Evolutionary conservation across 306 rosid species (phyloP).

Genomic region (Datisca glomerata): DNA sequence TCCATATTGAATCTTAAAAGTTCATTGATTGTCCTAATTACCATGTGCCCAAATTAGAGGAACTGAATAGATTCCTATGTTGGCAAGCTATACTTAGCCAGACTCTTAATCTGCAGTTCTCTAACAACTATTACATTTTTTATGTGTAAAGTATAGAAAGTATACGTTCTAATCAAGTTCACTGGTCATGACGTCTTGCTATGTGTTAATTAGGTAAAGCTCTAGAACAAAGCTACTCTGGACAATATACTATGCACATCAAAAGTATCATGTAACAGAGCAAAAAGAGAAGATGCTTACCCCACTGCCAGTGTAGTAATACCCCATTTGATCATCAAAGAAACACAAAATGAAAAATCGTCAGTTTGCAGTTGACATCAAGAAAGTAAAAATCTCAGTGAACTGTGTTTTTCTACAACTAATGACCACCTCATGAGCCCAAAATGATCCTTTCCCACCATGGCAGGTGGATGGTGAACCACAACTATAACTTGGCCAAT

Average conservation of each 20-base stretch:
- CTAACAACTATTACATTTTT: too few species aligned
- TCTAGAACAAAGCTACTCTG: too few species aligned
- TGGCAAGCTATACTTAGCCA: too few species aligned
- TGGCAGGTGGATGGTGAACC: constrained; percentile 46
- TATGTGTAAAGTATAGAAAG: too few species aligned
- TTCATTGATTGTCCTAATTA: too few species aligned
- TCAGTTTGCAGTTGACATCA: constrained; percentile 25
- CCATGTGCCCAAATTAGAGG: too few species aligned
- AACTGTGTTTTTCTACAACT: constrained; percentile 14
- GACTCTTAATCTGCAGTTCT: too few species aligned
- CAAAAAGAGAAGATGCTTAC: constrained; percentile 50
- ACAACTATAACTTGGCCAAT: constrained; percentile 93
- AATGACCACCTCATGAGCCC: constrained; percentile 92
- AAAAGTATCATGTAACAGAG: constrained; percentile 12
- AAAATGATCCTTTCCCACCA: constrained; percentile 74
- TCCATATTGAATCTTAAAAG: too few species aligned
- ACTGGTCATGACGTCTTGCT: too few species aligned
- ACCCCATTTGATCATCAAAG: constrained; percentile 20
- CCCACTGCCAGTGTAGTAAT: constrained; percentile 63
- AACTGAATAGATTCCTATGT: too few species aligned
- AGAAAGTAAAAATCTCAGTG: constrained; percentile 1
- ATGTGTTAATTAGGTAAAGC: too few species aligned
- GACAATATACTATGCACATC: constrained; percentile 5
- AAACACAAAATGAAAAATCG: constrained; percentile 17
- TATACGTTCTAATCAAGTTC: too few species aligned